phyloP scores from a whole-genome alignment of 306 rosid genomes.

The Medicago ruthenica region DNA sequence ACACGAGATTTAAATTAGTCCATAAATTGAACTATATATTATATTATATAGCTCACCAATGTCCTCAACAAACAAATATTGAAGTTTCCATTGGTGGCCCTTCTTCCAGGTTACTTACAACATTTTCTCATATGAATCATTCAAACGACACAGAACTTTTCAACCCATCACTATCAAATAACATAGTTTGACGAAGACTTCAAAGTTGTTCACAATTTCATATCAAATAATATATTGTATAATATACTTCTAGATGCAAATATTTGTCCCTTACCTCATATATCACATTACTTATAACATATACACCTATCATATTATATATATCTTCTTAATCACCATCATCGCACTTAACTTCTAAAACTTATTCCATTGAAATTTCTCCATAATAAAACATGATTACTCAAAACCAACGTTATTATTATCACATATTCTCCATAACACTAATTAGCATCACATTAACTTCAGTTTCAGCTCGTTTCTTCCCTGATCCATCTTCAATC shows the following conservation, averaged over 20 bases:
- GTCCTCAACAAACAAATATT: background rate
- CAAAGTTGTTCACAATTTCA: conserved; percentile 11
- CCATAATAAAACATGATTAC: conserved; percentile 44
- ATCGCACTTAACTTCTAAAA: background rate
- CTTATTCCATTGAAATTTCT: background rate
- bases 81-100: background rate
- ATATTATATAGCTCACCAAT: background rate
- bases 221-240: background rate
- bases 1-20: background rate
- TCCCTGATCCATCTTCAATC: conserved; percentile 67
- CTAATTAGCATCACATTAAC: conserved; percentile 19
- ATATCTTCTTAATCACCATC: background rate
- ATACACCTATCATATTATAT: background rate
- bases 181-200: conserved; percentile 5
- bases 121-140: conserved; percentile 10
- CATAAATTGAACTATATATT: background rate
- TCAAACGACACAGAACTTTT: conserved; percentile 10
- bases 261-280: background rate
- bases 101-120: background rate
- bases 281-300: background rate
- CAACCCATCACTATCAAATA: conserved; percentile 12
- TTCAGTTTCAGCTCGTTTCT: conserved; percentile 64
- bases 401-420: background rate
- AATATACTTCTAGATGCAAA: background rate
- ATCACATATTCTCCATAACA: background rate